These are phyloP conservation scores for Olyra latifolia DNA, from an alignment of 176 grass and related monocot genomes.

Conservation along the genomic window DNA sequence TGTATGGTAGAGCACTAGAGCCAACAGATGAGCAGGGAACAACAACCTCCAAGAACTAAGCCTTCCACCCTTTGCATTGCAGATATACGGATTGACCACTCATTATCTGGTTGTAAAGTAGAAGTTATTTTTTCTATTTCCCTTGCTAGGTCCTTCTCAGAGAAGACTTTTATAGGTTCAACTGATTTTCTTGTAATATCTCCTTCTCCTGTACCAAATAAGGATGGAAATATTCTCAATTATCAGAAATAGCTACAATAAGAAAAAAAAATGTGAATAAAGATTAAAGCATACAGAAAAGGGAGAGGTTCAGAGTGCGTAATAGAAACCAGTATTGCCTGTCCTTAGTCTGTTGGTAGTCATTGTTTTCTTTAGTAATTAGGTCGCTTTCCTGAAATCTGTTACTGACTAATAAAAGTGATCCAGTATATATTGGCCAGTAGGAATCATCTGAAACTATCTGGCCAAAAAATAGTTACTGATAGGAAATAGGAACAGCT, in stretches of 20 bases:
- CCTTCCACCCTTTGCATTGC: conserved; percentile 93
- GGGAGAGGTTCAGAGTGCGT: neutral
- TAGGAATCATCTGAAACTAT: neutral
- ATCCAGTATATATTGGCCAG: neutral
- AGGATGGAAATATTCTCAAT: conserved; percentile 2
- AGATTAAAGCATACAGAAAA: neutral
- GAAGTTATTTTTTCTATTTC: conserved; percentile 66
- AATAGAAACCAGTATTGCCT: neutral
- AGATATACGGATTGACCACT: conserved; percentile 76
- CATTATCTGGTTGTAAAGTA: conserved; percentile 72
- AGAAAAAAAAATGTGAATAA: neutral
- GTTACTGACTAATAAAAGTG: conserved; percentile 8
- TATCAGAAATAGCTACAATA: neutral
- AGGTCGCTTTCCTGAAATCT: neutral
- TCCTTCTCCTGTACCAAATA: conserved; percentile 56
- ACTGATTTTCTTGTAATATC: conserved; percentile 53
- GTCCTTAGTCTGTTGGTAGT: neutral
- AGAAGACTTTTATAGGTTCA: conserved; percentile 77
- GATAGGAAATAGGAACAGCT: neutral
- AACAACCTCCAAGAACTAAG: conserved; percentile 80
- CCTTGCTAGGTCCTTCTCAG: conserved; percentile 80
- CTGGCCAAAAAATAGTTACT: neutral
- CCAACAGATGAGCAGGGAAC: conserved; percentile 1
- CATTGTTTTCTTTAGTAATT: neutral
- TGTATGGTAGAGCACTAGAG: neutral